Percentiles rank a stretch among this genome's conserved stretches.
Evolutionary conservation across 2,329 filamentous ascomycete species (phyloP).

Genomic region (Botrytis byssoidea): DNA sequence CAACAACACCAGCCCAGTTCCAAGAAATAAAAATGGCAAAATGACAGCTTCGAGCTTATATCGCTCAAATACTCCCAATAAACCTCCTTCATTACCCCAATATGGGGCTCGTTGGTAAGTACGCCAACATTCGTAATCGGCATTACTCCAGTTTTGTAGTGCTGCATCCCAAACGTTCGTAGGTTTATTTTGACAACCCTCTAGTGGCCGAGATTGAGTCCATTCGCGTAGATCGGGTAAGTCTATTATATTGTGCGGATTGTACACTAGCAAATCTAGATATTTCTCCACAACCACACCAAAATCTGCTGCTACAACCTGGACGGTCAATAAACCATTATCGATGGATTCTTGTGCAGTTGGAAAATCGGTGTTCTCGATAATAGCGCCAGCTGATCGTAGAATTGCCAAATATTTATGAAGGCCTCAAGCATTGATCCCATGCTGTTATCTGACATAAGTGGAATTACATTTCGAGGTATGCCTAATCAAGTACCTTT

Average conservation of each 20-base stretch:
- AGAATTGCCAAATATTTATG: background rate
- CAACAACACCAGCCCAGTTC: background rate
- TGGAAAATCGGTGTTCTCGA: slow-evolving; percentile 3
- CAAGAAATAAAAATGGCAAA: slow-evolving; percentile 48
- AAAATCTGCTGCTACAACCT: background rate
- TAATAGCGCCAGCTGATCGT: background rate
- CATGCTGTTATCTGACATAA: background rate
- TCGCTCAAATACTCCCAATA: slow-evolving; percentile 57
- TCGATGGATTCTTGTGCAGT: background rate
- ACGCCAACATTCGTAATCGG: background rate
- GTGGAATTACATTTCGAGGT: slow-evolving; percentile 48
- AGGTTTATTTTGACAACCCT: background rate
- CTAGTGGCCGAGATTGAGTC: background rate
- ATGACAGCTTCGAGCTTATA: slow-evolving; percentile 60
- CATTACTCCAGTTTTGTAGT: background rate
- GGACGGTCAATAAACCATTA: background rate
- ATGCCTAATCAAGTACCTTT: slow-evolving; percentile 42
- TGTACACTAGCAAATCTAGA: background rate
- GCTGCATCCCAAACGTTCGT: background rate
- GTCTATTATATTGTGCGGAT: background rate
- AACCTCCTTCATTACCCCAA: slow-evolving; percentile 19
- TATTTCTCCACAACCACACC: background rate
- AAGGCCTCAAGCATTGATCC: background rate
- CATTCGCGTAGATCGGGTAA: background rate
- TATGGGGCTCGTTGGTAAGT: background rate